Percentiles rank a stretch among this genome's conserved stretches.
Evolutionary conservation across 495 filamentous ascomycete species (phyloP).

Genomic region (Collariella sp.): DNA sequence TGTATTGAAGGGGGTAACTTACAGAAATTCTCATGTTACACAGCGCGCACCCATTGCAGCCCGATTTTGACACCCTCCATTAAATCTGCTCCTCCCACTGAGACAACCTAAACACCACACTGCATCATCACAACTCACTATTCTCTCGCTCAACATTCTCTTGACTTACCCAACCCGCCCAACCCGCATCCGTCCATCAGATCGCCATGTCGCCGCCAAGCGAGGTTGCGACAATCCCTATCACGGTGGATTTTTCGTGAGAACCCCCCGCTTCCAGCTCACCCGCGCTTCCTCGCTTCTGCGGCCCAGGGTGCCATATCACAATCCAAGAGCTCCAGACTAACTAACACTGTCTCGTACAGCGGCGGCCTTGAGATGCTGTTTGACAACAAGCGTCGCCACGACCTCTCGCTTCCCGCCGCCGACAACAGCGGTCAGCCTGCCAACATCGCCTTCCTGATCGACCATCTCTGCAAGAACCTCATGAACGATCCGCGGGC

Average conservation of each 20-base stretch:
- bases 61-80: no score
- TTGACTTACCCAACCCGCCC: neutral
- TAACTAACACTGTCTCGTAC: conserved; percentile 5
- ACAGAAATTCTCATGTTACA: no score
- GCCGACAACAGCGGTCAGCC: conserved; percentile 47
- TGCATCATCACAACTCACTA: neutral
- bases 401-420: conserved; percentile 60
- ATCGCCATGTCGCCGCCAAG: conserved; percentile 11
- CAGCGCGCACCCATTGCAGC: no score
- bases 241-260: conserved; percentile 32
- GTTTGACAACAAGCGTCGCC: conserved; percentile 72
- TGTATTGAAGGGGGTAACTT: no score
- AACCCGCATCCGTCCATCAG: neutral
- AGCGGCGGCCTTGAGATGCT: conserved; percentile 95
- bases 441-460: conserved; percentile 65
- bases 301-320: neutral
- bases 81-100: neutral
- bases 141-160: neutral
- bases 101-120: neutral
- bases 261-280: conserved; percentile 1
- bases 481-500: conserved; percentile 78
- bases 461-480: conserved; percentile 71
- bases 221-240: conserved; percentile 19
- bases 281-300: no score
- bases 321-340: neutral